Percentiles rank a stretch among this genome's conserved stretches.
phyloP scores from a whole-genome alignment of 352 stramenopile species.

The Peronospora farinosa region DNA sequence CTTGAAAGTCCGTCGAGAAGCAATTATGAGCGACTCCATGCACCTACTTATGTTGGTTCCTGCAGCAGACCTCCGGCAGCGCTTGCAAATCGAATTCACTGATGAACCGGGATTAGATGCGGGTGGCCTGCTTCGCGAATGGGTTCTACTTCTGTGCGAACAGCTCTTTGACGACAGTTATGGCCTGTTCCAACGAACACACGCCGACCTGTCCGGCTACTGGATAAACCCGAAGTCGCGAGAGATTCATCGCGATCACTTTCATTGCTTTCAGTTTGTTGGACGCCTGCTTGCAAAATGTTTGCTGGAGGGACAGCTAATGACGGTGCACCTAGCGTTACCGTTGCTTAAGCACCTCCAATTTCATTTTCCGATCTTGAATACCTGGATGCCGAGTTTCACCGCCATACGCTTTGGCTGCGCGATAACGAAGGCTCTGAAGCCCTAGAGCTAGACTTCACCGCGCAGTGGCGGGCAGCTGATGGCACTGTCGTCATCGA shows the following conservation, averaged over 20 bases:
- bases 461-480: constrained; percentile 43
- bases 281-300: constrained; percentile 72
- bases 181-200: constrained; percentile 64
- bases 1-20: constrained; percentile 71
- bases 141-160: constrained; percentile 70
- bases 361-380: constrained; percentile 80
- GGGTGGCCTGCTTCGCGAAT: constrained; percentile 70
- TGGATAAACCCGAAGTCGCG: constrained; percentile 78
- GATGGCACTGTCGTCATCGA: constrained; percentile 51
- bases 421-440: constrained; percentile 60
- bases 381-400: constrained; percentile 73
- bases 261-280: constrained; percentile 72
- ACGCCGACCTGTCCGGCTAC: constrained; percentile 73
- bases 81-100: constrained; percentile 80
- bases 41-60: constrained; percentile 75
- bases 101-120: constrained; percentile 72
- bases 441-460: constrained; percentile 68
- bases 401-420: constrained; percentile 60
- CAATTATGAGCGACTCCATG: constrained; percentile 74
- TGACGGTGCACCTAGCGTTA: constrained; percentile 72
- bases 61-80: constrained; percentile 57
- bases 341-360: constrained; percentile 76
- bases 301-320: constrained; percentile 63
- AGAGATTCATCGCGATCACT: constrained; percentile 60
- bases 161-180: constrained; percentile 74